Base-by-base conservation (phyloP, 805 yeast genomes). In the Isabelozyma rhagii region DNA sequence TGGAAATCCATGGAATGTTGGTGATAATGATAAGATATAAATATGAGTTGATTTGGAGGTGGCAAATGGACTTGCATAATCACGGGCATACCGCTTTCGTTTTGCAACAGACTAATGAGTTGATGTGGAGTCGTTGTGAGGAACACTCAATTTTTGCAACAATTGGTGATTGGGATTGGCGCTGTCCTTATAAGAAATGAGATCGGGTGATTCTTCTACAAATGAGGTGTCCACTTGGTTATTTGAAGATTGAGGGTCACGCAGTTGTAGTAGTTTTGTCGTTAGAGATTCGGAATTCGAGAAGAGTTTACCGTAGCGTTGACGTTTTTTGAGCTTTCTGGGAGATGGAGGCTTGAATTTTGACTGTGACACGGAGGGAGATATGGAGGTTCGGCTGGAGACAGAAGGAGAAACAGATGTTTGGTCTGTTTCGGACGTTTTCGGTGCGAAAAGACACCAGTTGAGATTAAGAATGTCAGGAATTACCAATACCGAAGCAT, bases 371-470 rank as follows among this genome's bases (percentile, higher is more conserved):
- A 40, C 48, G 29, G 28, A 42, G 3, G 46, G 48, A 4, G 43
- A 17, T 8, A 34, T 51, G 17, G 25, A 28, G 2, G 36, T 21
- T 29, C 15, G 25, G 36, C 42, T 41, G 25, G 25, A 21, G 25
- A 21, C 25, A 4, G 40, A 25, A 28, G 29, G 5, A 27, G 38
- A 9, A 7, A 25, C 43, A 29, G 7, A 31, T 2, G 28, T 5
- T 29, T 45, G 51, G 31, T 60, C 53, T 4, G 67, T 64, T 28
- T 68, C 54, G 13, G 57, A 55, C 14, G 53, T 48, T 41, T 58
- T 67, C 1, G 83, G 83, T 14, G 81, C 82, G 61, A 70, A 81
- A 1, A 83, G 62, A 57, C 87, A 82, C 86, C 87, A 82, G 38
- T 66, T 61, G 21, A 70, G 65, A 49, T 80, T 78, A 47, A 71